Evolutionary conservation across 805 yeast genomes (phyloP).

Genomic region (Pichia nakasei): DNA sequence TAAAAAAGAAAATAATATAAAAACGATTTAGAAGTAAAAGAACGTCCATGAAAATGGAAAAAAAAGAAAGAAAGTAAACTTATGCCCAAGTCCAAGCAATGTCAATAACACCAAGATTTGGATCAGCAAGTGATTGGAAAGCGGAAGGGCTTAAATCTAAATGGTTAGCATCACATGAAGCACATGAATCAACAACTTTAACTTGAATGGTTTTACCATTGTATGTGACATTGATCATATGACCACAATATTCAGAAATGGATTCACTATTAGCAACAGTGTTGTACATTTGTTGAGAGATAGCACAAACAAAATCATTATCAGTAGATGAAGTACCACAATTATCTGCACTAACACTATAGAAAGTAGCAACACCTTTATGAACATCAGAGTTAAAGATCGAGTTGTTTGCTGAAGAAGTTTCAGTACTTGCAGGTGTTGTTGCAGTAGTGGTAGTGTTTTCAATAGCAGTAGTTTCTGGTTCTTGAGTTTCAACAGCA

Average conservation of each 20-base stretch:
- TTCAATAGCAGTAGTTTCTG: not conserved
- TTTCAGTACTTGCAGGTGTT: not conserved
- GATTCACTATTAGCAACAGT: constrained; percentile 18
- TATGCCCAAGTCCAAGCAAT: constrained; percentile 31
- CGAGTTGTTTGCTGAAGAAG: constrained; percentile 9
- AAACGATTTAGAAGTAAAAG: not conserved
- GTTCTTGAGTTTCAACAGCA: constrained; percentile 1
- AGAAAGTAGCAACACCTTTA: constrained; percentile 43
- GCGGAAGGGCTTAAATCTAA: constrained; percentile 51
- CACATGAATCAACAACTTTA: constrained; percentile 47
- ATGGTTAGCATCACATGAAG: constrained; percentile 36
- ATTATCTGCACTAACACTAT: constrained; percentile 38
- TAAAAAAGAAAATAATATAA: not conserved
- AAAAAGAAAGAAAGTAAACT: not conserved
- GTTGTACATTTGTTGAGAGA: constrained; percentile 35
- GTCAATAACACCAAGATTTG: constrained; percentile 36
- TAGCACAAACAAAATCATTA: constrained; percentile 40
- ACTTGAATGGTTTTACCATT: constrained; percentile 42
- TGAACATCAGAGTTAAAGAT: constrained; percentile 7
- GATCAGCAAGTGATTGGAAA: constrained; percentile 37
- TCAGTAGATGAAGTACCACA: constrained; percentile 38
- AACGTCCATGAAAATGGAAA: not conserved
- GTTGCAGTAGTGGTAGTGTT: constrained; percentile 1
- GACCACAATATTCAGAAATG: constrained; percentile 39
- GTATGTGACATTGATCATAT: constrained; percentile 36